Evolutionary conservation across 306 rosid genomes (phyloP), one percentile per base, ranked within the genome.

Genomic region (Pyrus bretschneideri): DNA sequence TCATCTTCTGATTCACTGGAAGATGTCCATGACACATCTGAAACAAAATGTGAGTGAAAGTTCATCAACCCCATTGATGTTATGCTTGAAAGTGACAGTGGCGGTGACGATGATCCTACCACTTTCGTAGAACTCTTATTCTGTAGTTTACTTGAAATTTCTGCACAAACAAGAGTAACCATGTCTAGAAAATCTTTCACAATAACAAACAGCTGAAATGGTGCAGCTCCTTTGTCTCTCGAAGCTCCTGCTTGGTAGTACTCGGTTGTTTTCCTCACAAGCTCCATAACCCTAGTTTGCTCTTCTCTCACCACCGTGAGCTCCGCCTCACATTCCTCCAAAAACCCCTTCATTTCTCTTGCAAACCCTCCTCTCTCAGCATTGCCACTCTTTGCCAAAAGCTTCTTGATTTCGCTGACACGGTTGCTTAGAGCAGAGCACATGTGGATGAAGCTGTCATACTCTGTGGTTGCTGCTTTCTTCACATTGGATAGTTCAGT

Each of bases 321-420:
- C 81, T 92, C 98, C 58, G 82, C 91, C 71, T 90, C 93, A 58
- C 92, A 88, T 51, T 83, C 81, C 81, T 92, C 88, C 4, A 90
- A 46, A 66, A 95, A 95, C 40, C 79, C 89, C 76, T 80, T 86
- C 91, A 88, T 90, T 52, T 89, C 91, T 27, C 64, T 79, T 73
- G 76, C 35, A 44, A 89, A 92, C 45, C 85, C 89, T 72, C 84
- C 86, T 45, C 75, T 81, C 67, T 85, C 89, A 11, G 44, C 83
- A 44, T 74, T 80, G 38, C 83, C 82, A 67, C 87, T 81, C 2
- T 78, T 25, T 67, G 85, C 70, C 77, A 88, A 59, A 44, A 82
- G 77, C 77, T 82, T 78, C 74, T 75, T 75, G 55, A 86, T 84
- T 79, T 89, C 97, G 3, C 38, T 55, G 5, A 82, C 84, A 60